phyloP scores from a whole-genome alignment of 2,329 filamentous ascomycete species.

The Ophiosphaerella narmari region DNA sequence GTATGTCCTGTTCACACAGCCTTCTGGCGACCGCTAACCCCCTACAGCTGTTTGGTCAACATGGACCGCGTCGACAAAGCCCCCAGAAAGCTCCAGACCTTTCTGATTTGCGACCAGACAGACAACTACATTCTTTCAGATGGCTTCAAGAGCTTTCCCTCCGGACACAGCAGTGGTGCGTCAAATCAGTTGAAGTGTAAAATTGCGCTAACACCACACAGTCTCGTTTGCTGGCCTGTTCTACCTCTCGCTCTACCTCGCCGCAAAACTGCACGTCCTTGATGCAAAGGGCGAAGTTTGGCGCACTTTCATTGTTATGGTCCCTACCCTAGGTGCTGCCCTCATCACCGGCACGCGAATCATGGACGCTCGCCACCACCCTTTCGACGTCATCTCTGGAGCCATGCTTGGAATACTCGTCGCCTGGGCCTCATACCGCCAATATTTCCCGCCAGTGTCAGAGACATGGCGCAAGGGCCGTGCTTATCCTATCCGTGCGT shows the following conservation, averaged over 20 bases:
- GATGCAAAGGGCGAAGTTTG: conserved; percentile 65
- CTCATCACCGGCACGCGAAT: conserved; percentile 62
- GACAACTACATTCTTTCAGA: conserved; percentile 60
- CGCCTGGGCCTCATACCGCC: conserved; percentile 59
- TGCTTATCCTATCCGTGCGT: conserved; percentile 62
- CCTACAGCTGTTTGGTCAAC: conserved; percentile 25
- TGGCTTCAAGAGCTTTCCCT: conserved; percentile 64
- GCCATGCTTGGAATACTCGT: conserved; percentile 58
- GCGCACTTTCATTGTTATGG: conserved; percentile 60
- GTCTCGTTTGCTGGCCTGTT: conserved; percentile 64
- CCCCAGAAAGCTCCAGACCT: conserved; percentile 22
- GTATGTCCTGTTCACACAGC: conserved; percentile 34
- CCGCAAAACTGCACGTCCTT: conserved; percentile 63
- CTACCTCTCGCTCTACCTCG: conserved; percentile 63
- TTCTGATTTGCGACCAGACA: conserved; percentile 56
- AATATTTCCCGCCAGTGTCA: conserved; percentile 62
- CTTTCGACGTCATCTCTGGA: conserved; percentile 64
- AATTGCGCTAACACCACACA: conserved; percentile 34
- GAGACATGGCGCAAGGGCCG: conserved; percentile 63
- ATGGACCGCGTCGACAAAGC: conserved; percentile 7
- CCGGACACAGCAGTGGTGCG: conserved; percentile 61
- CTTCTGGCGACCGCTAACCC: conserved; percentile 6
- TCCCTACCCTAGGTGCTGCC: conserved; percentile 59
- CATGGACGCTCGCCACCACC: conserved; percentile 66
- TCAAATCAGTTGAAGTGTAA: neutral